Evolutionary conservation across 345 rosid species (phyloP).

Genomic region (Salix brachista): DNA sequence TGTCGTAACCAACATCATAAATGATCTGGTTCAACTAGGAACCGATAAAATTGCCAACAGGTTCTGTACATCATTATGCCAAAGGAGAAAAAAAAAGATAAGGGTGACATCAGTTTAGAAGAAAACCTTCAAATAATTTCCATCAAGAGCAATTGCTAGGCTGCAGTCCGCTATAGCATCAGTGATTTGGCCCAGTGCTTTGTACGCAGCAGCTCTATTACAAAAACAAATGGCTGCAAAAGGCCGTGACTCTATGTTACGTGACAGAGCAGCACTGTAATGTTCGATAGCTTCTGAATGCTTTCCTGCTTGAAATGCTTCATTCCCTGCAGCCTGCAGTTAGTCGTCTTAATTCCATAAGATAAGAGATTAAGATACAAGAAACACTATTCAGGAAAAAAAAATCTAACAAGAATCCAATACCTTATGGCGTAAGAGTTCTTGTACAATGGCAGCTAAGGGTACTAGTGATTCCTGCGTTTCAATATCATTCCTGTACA

Average conservation of each 20-base stretch:
- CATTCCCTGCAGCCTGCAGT: conserved; percentile 81
- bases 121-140: conserved; percentile 75
- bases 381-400: neutral
- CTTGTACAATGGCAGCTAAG: conserved; percentile 55
- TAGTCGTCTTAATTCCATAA: neutral
- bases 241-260: conserved; percentile 78
- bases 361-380: neutral
- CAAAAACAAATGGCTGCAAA: conserved; percentile 94
- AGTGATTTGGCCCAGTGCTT: conserved; percentile 66
- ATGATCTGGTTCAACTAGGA: neutral
- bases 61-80: neutral
- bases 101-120: conserved; percentile 4
- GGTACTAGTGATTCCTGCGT: conserved; percentile 54
- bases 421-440: conserved; percentile 81
- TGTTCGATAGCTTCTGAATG: conserved; percentile 87
- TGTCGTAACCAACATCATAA: neutral
- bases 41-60: neutral
- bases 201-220: conserved; percentile 95
- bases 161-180: conserved; percentile 98
- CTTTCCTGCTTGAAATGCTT: conserved; percentile 84
- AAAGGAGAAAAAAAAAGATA: neutral
- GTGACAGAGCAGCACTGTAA: conserved; percentile 76
- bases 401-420: neutral
- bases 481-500: conserved; percentile 39
- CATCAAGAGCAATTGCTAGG: conserved; percentile 89